phyloP scores from a whole-genome alignment of 106 monocot species.

The Dioscorea alata region DNA sequence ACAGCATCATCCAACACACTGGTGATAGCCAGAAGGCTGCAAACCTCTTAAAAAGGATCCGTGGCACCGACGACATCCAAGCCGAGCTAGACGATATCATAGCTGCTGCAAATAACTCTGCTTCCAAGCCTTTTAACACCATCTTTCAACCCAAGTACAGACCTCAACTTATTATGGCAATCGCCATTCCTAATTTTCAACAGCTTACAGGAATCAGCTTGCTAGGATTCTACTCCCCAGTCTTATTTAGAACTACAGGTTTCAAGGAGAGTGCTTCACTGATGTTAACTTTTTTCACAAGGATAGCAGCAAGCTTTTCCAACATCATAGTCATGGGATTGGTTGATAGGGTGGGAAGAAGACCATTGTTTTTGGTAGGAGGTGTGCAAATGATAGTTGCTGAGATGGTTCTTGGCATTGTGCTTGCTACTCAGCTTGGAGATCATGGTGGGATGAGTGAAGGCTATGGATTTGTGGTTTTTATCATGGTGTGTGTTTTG shows the following conservation, averaged over 20 bases:
- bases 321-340: constrained; percentile 1
- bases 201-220: constrained; percentile 24
- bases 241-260: constrained; percentile 23
- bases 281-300: constrained; percentile 1
- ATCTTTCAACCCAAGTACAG: constrained; percentile 9
- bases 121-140: not conserved
- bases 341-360: not conserved
- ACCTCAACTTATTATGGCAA: constrained; percentile 20
- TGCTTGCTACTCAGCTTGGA: too few species aligned
- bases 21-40: not conserved
- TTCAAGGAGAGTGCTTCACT: constrained; percentile 14
- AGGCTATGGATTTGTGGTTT: constrained; percentile 2
- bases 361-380: constrained; percentile 1
- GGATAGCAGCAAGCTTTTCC: not conserved
- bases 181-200: constrained; percentile 16
- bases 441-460: not conserved
- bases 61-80: constrained; percentile 14
- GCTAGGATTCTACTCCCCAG: constrained; percentile 23
- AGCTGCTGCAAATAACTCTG: not conserved
- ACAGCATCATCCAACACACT: constrained; percentile 17
- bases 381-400: constrained; percentile 7
- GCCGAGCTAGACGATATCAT: constrained; percentile 9
- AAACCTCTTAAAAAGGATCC: constrained; percentile 6
- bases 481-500: not conserved
- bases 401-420: not conserved